Percentiles rank a stretch among this genome's conserved stretches.
Conservation (phyloP, 164 flowering plant species). For the Hamamelis virginiana region DNA sequence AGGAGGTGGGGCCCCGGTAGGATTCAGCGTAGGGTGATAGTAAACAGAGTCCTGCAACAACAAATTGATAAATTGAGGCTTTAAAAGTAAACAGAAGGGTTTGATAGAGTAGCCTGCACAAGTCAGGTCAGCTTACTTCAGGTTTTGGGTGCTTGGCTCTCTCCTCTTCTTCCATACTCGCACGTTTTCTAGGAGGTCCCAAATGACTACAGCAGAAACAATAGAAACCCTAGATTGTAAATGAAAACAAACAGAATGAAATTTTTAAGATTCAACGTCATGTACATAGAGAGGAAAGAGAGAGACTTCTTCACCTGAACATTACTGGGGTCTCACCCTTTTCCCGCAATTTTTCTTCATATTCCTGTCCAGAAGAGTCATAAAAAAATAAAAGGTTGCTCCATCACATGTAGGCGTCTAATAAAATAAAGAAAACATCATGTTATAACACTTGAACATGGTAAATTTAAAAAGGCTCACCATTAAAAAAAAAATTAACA, state of each 20-base stretch:
- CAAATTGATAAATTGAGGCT: slow-evolving; percentile 11
- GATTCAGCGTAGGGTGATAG: slow-evolving; percentile 92
- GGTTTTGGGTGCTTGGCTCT: slow-evolving; percentile 84
- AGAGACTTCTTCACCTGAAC: slow-evolving; percentile 68
- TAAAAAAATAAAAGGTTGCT: background rate
- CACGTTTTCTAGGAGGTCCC: slow-evolving; percentile 79
- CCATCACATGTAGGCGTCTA: background rate
- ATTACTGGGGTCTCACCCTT: slow-evolving; percentile 98
- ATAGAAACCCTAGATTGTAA: slow-evolving; percentile 17
- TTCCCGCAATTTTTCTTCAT: slow-evolving; percentile 83
- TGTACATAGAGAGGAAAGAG: background rate
- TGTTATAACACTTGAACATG: background rate
- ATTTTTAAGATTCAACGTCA: background rate
- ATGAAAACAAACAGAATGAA: slow-evolving; percentile 1
- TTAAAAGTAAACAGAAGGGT: background rate
- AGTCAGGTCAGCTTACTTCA: slow-evolving; percentile 50
- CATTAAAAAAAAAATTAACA: background rate
- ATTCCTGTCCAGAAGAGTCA: slow-evolving; percentile 52
- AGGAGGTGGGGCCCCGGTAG: slow-evolving; percentile 99
- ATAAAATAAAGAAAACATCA: background rate
- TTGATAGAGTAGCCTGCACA: background rate
- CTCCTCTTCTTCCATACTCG: slow-evolving; percentile 90
- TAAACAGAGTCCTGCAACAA: slow-evolving; percentile 91
- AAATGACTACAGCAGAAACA: slow-evolving; percentile 65
- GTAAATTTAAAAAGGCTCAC: no score